Conservation (phyloP, 257 asterid genomes). For the Solanum sitiens region DNA sequence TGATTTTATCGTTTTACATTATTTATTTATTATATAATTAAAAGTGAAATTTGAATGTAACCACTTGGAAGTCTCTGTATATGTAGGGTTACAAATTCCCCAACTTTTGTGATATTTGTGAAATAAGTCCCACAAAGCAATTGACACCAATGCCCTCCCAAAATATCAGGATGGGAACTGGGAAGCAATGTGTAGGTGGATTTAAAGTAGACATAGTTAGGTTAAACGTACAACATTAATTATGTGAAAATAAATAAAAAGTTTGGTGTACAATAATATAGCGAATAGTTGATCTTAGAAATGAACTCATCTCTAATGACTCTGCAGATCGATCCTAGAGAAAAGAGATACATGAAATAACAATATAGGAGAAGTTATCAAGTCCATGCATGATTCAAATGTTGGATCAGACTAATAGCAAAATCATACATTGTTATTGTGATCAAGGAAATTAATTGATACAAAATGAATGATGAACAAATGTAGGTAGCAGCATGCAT, state of each 20-base stretch:
- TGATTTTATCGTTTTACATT: neutral
- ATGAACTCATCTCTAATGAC: no score
- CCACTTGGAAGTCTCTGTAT: no score
- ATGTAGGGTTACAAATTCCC: neutral
- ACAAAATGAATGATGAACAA: neutral
- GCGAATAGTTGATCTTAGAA: neutral
- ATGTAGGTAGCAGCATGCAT: neutral
- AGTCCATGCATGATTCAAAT: no score
- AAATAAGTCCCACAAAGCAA: neutral
- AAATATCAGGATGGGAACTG: neutral
- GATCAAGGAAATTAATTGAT: no score
- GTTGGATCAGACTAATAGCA: no score
- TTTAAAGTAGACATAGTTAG: neutral
- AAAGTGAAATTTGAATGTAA: neutral
- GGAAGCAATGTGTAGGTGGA: neutral
- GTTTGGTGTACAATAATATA: neutral
- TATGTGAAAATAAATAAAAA: neutral
- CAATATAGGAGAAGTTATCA: neutral
- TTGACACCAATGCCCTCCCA: neutral
- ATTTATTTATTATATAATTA: neutral
- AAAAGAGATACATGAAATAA: neutral
- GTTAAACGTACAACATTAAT: neutral
- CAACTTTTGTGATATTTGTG: neutral
- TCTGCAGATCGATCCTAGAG: neutral
- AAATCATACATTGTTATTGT: no score